Base-by-base conservation (phyloP, 129 eudicot genomes). In the Cynara cardunculus region DNA sequence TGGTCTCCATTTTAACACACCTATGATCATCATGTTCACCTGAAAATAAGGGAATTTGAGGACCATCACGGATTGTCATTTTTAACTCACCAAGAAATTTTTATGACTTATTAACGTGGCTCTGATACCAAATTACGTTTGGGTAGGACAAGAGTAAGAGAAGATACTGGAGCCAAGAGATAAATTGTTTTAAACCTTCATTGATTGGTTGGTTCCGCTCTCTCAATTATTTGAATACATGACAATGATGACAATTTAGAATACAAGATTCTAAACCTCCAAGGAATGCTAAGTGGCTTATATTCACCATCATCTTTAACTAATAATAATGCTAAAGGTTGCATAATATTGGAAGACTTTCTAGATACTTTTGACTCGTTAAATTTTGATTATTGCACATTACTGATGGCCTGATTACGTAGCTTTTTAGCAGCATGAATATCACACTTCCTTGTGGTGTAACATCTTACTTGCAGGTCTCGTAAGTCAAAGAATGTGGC, bases 401-500 rank as follows among this genome's bases (percentile, higher is more conserved):
- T 49, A 16, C 61, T 49, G 7, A 49, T 49, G 61, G 26, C 67
- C 26, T 19, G 67, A 61, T 53, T 61, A 61, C 2, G 25, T 6
- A 21, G 67, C 25, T 19, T 61, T 61, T 61, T 61, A 22, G 68
- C 26, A 59, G 53, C 80, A 76, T 13, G 73, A 77, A 12, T 34
- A 34, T 39, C 31, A 35, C 34, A 53, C 71, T 80, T 81, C 25
- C 56, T 10, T 67, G 14, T 59, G 25, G 62, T 25, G 14, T 37
- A 66, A 64, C 75, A 80, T 75, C 41, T 25, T 46, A 12, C 30
- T 64, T 89, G 80, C 91, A 95, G 99, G 85, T 85, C 89, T 68
- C 90, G 92, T 39, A 87, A 90, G 86, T 71, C 90, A 37, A 87
- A 85, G 73, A 84, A 83, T 46, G 83, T 82, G 64, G 86, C 89